phyloP scores from a whole-genome alignment of 805 yeast species.

The Saturnispora saitoi region DNA sequence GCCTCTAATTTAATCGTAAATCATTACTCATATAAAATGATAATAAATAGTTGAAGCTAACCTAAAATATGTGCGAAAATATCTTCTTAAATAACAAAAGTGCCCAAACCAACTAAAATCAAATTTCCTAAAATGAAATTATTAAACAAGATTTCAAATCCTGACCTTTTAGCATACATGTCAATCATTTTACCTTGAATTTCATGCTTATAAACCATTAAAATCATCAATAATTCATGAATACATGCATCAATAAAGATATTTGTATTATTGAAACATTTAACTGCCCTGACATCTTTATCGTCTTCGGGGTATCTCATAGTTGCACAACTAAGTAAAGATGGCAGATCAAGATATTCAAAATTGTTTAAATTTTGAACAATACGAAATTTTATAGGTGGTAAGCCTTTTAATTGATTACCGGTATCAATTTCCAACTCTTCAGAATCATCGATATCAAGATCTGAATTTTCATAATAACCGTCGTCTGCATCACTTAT shows the following conservation, averaged over 20 bases:
- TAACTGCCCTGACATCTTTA: slow-evolving; percentile 11
- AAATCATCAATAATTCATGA: slow-evolving; percentile 22
- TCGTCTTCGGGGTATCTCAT: slow-evolving; percentile 8
- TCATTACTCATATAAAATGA: background rate
- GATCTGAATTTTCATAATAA: slow-evolving; percentile 25
- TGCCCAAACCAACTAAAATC: slow-evolving; percentile 32
- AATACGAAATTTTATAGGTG: slow-evolving; percentile 34
- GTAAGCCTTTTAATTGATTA: slow-evolving; percentile 17
- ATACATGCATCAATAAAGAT: slow-evolving; percentile 24
- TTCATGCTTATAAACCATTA: slow-evolving; percentile 28
- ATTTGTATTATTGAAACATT: slow-evolving; percentile 24
- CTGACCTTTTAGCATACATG: slow-evolving; percentile 25
- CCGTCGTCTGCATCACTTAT: slow-evolving; percentile 10
- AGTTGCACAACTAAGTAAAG: slow-evolving; percentile 18
- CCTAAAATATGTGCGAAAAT: background rate
- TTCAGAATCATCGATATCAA: slow-evolving; percentile 27
- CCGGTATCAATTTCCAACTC: slow-evolving; percentile 22
- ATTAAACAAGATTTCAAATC: slow-evolving; percentile 31
- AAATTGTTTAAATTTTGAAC: slow-evolving; percentile 38
- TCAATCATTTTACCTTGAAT: slow-evolving; percentile 24
- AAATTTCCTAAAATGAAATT: slow-evolving; percentile 31
- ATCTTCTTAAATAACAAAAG: slow-evolving; percentile 25
- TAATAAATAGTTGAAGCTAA: background rate
- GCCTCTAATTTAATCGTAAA: background rate
- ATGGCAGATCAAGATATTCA: slow-evolving; percentile 29